Percentiles rank a stretch among this genome's conserved stretches.
Conservation (phyloP, 768 basidiomycete species). For the Trametes gibbosa region DNA sequence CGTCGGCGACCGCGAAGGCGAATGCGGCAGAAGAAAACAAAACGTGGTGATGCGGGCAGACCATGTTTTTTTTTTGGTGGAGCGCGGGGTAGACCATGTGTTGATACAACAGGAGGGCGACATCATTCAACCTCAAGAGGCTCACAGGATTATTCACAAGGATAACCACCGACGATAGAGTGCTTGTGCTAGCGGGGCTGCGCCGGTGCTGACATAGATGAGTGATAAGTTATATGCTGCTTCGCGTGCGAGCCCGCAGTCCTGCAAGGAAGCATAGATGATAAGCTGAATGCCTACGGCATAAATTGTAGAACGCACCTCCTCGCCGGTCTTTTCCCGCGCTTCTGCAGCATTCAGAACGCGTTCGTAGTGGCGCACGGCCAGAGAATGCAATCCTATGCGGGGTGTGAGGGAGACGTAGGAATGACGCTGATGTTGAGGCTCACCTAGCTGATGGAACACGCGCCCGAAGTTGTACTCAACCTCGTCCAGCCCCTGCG, state of each 20-base stretch:
- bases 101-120: background rate
- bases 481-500: slow-evolving; percentile 61
- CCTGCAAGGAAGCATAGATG: slow-evolving; percentile 30
- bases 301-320: slow-evolving; percentile 28
- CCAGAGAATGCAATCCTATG: slow-evolving; percentile 76
- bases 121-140: background rate
- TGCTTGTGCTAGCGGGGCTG: slow-evolving; percentile 62
- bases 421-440: background rate
- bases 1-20: background rate
- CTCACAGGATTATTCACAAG: slow-evolving; percentile 36
- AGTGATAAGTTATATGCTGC: slow-evolving; percentile 87
- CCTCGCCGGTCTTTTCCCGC: slow-evolving; percentile 30
- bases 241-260: slow-evolving; percentile 59
- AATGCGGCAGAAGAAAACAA: too few relatives aligned
- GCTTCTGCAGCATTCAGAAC: slow-evolving; percentile 64
- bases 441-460: slow-evolving; percentile 88
- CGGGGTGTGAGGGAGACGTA: background rate
- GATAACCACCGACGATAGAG: slow-evolving; percentile 84
- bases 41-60: background rate
- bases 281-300: too few relatives aligned
- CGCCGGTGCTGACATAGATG: slow-evolving; percentile 79
- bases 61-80: background rate
- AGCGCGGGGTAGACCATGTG: background rate
- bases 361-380: slow-evolving; percentile 79
- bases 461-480: slow-evolving; percentile 92